phyloP scores from a whole-genome alignment of 2,329 filamentous ascomycete genomes.

The Cladosporium sp. region DNA sequence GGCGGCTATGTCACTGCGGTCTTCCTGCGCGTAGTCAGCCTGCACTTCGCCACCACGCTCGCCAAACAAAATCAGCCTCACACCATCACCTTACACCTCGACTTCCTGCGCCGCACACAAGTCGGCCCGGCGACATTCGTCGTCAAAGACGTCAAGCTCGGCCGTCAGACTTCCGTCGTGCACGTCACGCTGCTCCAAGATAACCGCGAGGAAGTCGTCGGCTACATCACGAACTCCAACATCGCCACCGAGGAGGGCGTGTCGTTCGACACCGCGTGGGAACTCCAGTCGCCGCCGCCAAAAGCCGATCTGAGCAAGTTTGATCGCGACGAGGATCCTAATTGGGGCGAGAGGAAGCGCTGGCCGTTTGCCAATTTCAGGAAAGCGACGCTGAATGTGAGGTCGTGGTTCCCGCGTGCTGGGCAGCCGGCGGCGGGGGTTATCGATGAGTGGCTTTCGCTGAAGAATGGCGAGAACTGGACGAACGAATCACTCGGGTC shows the following conservation, averaged over 20 bases:
- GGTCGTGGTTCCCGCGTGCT: constrained; percentile 54
- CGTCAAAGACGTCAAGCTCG: constrained; percentile 65
- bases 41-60: constrained; percentile 61
- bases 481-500: constrained; percentile 65
- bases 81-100: constrained; percentile 63
- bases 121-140: constrained; percentile 57
- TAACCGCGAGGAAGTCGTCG: constrained; percentile 58
- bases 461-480: constrained; percentile 62
- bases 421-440: constrained; percentile 43
- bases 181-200: constrained; percentile 62
- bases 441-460: constrained; percentile 68
- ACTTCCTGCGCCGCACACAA: constrained; percentile 65
- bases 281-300: constrained; percentile 48
- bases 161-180: constrained; percentile 62
- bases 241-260: constrained; percentile 60
- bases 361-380: constrained; percentile 49
- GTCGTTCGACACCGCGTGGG: constrained; percentile 57
- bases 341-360: constrained; percentile 48
- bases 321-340: constrained; percentile 43
- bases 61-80: constrained; percentile 60
- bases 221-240: constrained; percentile 67
- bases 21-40: constrained; percentile 59
- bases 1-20: constrained; percentile 68
- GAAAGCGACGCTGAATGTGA: constrained; percentile 53
- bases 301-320: constrained; percentile 47